Percentiles rank a stretch among this genome's conserved stretches.
Conservation (phyloP, 2,329 filamentous ascomycete genomes). For the Pyrenochaeta sp. region DNA sequence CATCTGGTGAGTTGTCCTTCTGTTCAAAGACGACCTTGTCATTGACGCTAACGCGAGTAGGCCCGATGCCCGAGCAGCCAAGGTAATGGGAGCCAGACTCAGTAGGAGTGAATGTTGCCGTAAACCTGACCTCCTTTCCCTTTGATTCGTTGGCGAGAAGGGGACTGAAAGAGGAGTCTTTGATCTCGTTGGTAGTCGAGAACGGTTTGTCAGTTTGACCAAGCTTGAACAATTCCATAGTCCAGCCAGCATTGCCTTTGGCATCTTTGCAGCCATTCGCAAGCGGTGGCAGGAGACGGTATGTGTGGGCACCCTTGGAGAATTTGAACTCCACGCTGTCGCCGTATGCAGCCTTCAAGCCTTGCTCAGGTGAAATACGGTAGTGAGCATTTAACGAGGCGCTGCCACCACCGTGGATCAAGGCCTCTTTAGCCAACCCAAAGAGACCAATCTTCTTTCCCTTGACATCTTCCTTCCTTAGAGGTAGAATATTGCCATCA, state of each 20-base stretch:
- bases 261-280: conserved; percentile 33
- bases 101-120: conserved; percentile 31
- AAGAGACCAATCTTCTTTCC: conserved; percentile 73
- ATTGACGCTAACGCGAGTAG: conserved; percentile 39
- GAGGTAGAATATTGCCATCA: conserved; percentile 68
- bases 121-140: conserved; percentile 34
- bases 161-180: conserved; percentile 37
- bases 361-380: conserved; percentile 37
- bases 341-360: conserved; percentile 35
- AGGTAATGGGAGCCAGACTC: conserved; percentile 43
- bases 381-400: conserved; percentile 39
- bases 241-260: conserved; percentile 44
- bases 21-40: conserved; percentile 40
- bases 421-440: conserved; percentile 67
- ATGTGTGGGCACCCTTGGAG: conserved; percentile 45
- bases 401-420: conserved; percentile 47
- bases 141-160: conserved; percentile 33
- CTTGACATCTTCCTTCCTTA: conserved; percentile 65
- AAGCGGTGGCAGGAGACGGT: conserved; percentile 44
- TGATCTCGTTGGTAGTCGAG: conserved; percentile 29
- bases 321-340: conserved; percentile 42
- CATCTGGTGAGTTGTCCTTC: conserved; percentile 62
- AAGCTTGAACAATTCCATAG: conserved; percentile 35
- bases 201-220: conserved; percentile 32
- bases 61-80: conserved; percentile 45